Evolutionary conservation across 1,284 basidiomycete genomes (phyloP), one percentile per base, ranked within the genome.

Genomic region (Ustilago nuda): DNA sequence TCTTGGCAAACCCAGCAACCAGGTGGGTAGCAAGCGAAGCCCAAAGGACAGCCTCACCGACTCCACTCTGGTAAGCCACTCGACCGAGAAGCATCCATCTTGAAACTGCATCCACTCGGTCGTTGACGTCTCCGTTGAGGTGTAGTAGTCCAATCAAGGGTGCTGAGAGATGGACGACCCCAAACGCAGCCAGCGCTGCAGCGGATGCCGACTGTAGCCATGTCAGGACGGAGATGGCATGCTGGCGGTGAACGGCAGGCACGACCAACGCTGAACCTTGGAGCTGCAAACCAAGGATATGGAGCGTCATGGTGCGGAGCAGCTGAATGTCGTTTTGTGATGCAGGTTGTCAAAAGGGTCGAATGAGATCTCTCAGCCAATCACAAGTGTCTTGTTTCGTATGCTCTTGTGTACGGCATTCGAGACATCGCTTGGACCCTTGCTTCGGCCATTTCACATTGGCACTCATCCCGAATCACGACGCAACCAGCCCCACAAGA

Each of bases 21-120:
- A 82, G 8, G 59, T 84, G 83, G 36, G 64, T 46, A 1, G 48
- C 69, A 0, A 84, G 27, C 3, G 76, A 43, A 0, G 66, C 63
- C 79, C 80, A 84, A 17, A 84, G 61, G 9, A 82, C n/a, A 8
- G 65, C 43, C 61, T 84, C 83, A 4, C 79, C 64, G 37, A 76
- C 6, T 2, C 59, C 54, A 36, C 69, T 78, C 63, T 83, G 82
- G 56, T 84, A 84, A 45, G 72, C 81, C 17, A 82, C 82, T 19
- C 83, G 62, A 0, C 82, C 82, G 4, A 84, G 72, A 46, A 84
- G 53, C 83, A 81, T 76, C 73, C 73, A 76, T 11, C 73, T 36
- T 23, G 71, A 72, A 1, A 62, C 64, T 0, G 70, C 66, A 35
- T 76, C 70, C 1, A 72, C 57, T 4, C 74, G 61, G n/a, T 76